Evolutionary conservation across 805 yeast species (phyloP), one percentile per base, ranked within the genome.

Genomic region (Candida loeiensis): DNA sequence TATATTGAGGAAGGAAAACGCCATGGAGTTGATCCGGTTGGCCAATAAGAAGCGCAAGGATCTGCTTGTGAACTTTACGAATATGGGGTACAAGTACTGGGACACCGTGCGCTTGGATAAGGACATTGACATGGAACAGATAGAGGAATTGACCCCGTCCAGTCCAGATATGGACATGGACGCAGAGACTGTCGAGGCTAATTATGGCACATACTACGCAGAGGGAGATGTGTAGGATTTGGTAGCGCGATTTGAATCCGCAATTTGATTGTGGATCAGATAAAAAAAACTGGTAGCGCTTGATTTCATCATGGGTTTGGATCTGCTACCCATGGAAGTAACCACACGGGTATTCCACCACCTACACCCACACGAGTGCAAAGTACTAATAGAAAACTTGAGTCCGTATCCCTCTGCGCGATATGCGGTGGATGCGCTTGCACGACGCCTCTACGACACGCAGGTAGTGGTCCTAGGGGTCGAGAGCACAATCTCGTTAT

Each of bases 1-100:
- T 2, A 55, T 66, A 1, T 48, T 66, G 2, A 18, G 43, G 3
- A 55, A 58, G 29, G 66, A 66, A 44, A 63, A 55, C 44, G 19
- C 39, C 12, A 21, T 54, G 11, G 66, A 37, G 17, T 32, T 37
- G 28, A 34, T 26, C 27, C 20, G 62, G 34, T 16, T 46, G 26
- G 31, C 36, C 15, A 40, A 44, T 22, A 35, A 21, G 26, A 35
- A 26, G 12, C 15, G 17, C 3, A 14, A 14, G 8, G 36, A 38
- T 25, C 40, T 45, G 26, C 46, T 39, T 29, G 43, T 46, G 2
- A 38, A 37, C 7, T 49, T 41, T 31, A 44, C 48, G n/a, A 61
- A 59, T 30, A 45, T 59, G 17, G 50, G 52, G 38, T 67, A 67
- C 42, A 53, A 31, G 14, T 37, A 37, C 17, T 37, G 40, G 40